Percentiles rank a stretch among this genome's conserved stretches.
phyloP scores from a whole-genome alignment of 257 asterid species.

The Fraxinus excelsior region DNA sequence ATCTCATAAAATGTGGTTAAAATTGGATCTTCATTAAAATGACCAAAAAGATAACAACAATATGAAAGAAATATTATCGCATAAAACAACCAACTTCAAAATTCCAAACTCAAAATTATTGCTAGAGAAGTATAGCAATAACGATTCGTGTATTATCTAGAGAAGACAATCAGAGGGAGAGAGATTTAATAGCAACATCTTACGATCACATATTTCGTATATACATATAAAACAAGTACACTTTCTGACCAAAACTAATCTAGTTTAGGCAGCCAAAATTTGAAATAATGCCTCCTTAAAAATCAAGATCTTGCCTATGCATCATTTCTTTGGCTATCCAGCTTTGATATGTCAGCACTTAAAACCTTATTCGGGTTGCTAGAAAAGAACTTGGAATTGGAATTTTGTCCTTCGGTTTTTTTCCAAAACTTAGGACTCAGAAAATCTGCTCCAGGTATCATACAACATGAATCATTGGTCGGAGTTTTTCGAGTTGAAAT shows the following conservation, averaged over 20 bases:
- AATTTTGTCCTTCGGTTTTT: slow-evolving; percentile 47
- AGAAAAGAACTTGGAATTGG: slow-evolving; percentile 30
- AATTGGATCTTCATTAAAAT: no score
- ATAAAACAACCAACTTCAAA: no score
- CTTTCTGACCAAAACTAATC: not conserved
- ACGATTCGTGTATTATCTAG: no score
- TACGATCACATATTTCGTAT: not conserved
- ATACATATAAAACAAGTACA: slow-evolving; percentile 17
- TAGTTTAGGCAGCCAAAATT: not conserved
- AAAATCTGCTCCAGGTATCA: slow-evolving; percentile 65
- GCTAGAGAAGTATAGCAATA: no score
- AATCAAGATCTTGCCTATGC: not conserved
- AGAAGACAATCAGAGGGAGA: not conserved
- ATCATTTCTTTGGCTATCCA: slow-evolving; percentile 30
- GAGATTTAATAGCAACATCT: not conserved
- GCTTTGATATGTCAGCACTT: slow-evolving; percentile 25
- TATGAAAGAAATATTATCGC: no score
- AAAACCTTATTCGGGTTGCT: slow-evolving; percentile 13
- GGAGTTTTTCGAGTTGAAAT: slow-evolving; percentile 42
- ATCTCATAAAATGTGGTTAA: no score
- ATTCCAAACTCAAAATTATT: no score
- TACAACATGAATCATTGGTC: slow-evolving; percentile 41
- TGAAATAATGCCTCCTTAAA: not conserved
- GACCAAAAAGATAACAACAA: no score
- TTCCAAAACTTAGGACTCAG: slow-evolving; percentile 77